A percentile compares a stretch with the other conserved stretches of the same genome.
phyloP scores from a whole-genome alignment of 176 grass and related monocot species.

The Juncus effusus region DNA sequence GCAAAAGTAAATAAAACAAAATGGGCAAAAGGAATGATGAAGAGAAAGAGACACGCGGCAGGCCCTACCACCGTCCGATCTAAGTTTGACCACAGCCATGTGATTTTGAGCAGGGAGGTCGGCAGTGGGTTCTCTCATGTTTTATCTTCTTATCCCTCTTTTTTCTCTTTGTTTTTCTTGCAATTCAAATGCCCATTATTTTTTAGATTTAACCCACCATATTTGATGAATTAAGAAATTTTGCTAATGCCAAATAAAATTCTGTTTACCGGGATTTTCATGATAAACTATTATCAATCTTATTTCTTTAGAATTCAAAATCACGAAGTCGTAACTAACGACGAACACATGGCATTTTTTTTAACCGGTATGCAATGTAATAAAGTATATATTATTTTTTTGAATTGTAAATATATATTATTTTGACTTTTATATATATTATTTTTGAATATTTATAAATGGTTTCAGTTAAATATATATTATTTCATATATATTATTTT shows the following conservation, averaged over 20 bases:
- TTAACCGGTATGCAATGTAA: no score
- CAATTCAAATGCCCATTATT: neutral
- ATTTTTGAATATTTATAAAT: no score
- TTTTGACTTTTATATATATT: no score
- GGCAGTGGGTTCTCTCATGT: neutral
- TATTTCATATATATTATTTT: no score
- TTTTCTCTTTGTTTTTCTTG: neutral
- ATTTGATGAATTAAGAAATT: neutral
- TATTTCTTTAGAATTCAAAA: no score
- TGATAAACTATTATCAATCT: no score
- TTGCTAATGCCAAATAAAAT: neutral
- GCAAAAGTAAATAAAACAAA: neutral
- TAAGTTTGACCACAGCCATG: constrained; percentile 23
- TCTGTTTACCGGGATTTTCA: no score
- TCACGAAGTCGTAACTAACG: no score
- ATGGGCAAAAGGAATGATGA: constrained; percentile 21
- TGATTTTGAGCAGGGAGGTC: neutral
- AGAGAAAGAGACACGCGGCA: constrained; percentile 16
- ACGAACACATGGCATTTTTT: no score
- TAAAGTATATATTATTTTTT: no score
- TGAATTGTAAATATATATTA: no score
- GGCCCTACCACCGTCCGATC: constrained; percentile 25
- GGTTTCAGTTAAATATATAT: no score
- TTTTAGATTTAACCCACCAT: neutral
- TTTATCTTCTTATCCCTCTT: neutral